phyloP scores from a whole-genome alignment of 441 rosid species.

The Bocquillonia castaneifolia region DNA sequence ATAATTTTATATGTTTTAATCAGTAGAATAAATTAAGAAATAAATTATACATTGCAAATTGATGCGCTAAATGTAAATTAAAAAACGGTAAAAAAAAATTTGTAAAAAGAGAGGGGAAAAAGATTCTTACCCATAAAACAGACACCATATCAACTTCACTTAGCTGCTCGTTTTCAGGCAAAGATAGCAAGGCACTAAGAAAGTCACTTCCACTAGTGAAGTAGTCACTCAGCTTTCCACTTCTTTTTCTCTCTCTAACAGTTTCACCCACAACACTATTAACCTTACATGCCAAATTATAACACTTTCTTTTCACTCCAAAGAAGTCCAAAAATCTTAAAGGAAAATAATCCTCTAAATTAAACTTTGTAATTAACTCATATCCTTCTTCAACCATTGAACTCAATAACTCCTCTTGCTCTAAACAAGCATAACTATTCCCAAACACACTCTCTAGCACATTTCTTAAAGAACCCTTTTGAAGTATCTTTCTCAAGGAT shows the following conservation, averaged over 20 bases:
- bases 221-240: background rate
- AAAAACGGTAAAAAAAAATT: too few species aligned
- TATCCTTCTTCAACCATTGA: conserved; percentile 54
- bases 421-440: background rate
- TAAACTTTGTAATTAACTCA: conserved; percentile 41
- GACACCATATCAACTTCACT: conserved; percentile 48
- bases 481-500: conserved; percentile 37
- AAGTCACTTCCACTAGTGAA: conserved; percentile 36
- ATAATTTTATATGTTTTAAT: too few species aligned
- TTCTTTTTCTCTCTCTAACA: conserved; percentile 35
- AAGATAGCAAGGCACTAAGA: conserved; percentile 44
- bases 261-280: conserved; percentile 34
- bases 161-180: conserved; percentile 53
- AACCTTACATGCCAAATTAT: conserved; percentile 39
- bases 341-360: conserved; percentile 56
- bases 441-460: conserved; percentile 58
- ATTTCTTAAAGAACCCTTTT: conserved; percentile 41
- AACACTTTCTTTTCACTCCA: conserved; percentile 60
- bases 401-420: conserved; percentile 28
- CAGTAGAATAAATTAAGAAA: too few species aligned
- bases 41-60: too few species aligned
- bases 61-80: too few species aligned
- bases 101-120: background rate
- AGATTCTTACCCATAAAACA: conserved; percentile 55
- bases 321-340: conserved; percentile 43